Conservation (phyloP, 345 rosid genomes). For the Salix dunnii region DNA sequence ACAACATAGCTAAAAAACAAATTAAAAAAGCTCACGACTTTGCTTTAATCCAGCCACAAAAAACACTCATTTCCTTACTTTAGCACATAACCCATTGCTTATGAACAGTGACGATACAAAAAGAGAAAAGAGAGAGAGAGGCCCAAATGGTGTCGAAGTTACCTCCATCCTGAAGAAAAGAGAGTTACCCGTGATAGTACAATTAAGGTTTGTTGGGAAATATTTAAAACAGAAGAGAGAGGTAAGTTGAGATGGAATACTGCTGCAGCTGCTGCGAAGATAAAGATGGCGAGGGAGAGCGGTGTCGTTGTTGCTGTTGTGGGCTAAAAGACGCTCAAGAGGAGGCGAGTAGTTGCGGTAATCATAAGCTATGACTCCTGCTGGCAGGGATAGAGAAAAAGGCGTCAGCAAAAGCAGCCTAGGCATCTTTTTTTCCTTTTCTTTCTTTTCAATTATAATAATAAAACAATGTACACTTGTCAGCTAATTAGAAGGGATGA, state of each 20-base stretch:
- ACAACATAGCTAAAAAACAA: neutral
- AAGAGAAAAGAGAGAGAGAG: neutral
- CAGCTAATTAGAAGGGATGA: neutral
- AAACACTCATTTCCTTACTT: neutral
- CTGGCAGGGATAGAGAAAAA: constrained; percentile 19
- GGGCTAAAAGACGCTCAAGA: constrained; percentile 29
- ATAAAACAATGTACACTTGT: neutral
- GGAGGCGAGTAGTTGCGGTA: constrained; percentile 39
- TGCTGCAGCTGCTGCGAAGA: neutral
- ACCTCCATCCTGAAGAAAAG: constrained; percentile 69
- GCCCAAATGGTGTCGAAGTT: neutral
- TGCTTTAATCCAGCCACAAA: neutral
- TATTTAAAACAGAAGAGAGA: constrained; percentile 26
- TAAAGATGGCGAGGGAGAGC: neutral
- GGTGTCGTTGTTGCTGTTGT: neutral
- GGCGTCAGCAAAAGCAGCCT: neutral
- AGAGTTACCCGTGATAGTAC: constrained; percentile 41
- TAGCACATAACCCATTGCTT: neutral
- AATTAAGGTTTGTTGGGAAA: constrained; percentile 18
- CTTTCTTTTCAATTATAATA: neutral
- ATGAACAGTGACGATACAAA: neutral
- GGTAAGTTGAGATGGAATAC: constrained; percentile 8
- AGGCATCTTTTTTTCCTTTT: neutral
- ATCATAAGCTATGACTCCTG: constrained; percentile 33
- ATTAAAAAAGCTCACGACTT: neutral